Evolutionary conservation across 2,329 filamentous ascomycete genomes (phyloP).

Genomic region (Ceratocystis eucalypticola): DNA sequence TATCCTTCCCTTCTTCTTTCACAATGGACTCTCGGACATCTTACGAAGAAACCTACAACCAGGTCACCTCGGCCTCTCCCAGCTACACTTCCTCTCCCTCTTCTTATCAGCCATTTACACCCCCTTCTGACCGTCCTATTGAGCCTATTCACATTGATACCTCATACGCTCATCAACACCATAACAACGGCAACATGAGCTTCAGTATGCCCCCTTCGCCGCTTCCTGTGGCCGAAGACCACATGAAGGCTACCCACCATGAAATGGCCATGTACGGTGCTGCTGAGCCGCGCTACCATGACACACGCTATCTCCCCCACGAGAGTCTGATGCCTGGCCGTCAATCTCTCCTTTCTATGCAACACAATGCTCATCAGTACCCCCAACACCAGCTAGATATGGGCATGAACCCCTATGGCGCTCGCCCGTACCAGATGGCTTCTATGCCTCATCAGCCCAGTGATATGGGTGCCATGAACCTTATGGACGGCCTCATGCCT

Average conservation of each 20-base stretch:
- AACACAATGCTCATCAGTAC: slow-evolving; percentile 14
- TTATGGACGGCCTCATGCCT: slow-evolving; percentile 1
- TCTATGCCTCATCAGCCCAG: slow-evolving; percentile 3
- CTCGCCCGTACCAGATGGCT: slow-evolving; percentile 9
- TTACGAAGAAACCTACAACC: slow-evolving; percentile 30
- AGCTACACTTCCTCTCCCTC: slow-evolving; percentile 32
- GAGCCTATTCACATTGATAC: slow-evolving; percentile 16
- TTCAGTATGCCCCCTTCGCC: slow-evolving; percentile 15
- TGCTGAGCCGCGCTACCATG: slow-evolving; percentile 10
- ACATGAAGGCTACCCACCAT: slow-evolving; percentile 8
- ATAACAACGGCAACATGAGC: slow-evolving; percentile 12
- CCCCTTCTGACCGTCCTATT: slow-evolving; percentile 29
- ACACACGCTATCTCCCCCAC: slow-evolving; percentile 3
- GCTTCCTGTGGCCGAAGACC: slow-evolving; percentile 1
- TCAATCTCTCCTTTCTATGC: slow-evolving; percentile 9
- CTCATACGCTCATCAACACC: slow-evolving; percentile 1
- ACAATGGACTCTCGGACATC: slow-evolving; percentile 30
- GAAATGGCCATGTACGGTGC: slow-evolving; percentile 14
- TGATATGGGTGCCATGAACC: neutral
- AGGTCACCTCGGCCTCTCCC: slow-evolving; percentile 25
- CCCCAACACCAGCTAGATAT: slow-evolving; percentile 13
- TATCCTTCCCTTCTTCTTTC: slow-evolving; percentile 24
- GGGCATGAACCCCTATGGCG: slow-evolving; percentile 11
- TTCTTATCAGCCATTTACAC: slow-evolving; percentile 33
- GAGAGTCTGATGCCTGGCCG: slow-evolving; percentile 7